A percentile compares a stretch with the other conserved stretches of the same genome.
Conservation (phyloP, 352 stramenopile genomes). For the Globisporangium nodosum region DNA sequence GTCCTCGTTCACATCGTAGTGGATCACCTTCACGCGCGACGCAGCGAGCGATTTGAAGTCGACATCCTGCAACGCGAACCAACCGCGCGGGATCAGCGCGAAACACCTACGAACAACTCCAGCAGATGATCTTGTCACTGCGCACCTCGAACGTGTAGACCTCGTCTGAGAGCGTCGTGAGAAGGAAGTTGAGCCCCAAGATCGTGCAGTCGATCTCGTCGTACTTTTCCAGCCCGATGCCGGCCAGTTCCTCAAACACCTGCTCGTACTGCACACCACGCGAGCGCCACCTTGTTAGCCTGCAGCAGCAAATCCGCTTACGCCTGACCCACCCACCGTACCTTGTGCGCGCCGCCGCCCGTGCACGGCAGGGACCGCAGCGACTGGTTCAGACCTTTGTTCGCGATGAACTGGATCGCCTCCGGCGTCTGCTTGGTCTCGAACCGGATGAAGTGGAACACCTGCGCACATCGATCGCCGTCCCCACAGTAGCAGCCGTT, state of each 20-base stretch:
- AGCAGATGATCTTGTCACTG: not conserved
- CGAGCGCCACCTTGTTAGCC: not conserved
- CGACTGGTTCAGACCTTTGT: conserved; percentile 78
- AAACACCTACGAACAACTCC: not conserved
- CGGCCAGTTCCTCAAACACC: conserved; percentile 68
- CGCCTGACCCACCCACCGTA: conserved; percentile 8
- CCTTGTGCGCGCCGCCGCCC: conserved; percentile 81
- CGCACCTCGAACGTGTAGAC: conserved; percentile 96
- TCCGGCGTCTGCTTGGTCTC: conserved; percentile 72
- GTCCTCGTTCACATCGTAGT: conserved; percentile 70
- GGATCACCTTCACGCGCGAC: conserved; percentile 72
- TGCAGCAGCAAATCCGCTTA: too few species aligned
- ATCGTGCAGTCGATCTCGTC: conserved; percentile 97
- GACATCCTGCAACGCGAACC: conserved; percentile 40
- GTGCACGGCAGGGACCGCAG: conserved; percentile 74
- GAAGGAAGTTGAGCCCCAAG: conserved; percentile 95
- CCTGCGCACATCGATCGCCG: conserved; percentile 20
- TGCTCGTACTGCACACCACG: conserved; percentile 43
- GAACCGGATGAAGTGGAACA: conserved; percentile 95
- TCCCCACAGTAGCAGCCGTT: too few species aligned
- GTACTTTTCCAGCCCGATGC: conserved; percentile 79
- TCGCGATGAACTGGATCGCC: conserved; percentile 72
- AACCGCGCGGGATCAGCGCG: not conserved
- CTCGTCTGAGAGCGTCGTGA: conserved; percentile 94
- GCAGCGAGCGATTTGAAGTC: conserved; percentile 72